These are phyloP conservation scores for Phytopythium boreale DNA, from an alignment of 352 stramenopile genomes.

Conservation along the genomic window DNA sequence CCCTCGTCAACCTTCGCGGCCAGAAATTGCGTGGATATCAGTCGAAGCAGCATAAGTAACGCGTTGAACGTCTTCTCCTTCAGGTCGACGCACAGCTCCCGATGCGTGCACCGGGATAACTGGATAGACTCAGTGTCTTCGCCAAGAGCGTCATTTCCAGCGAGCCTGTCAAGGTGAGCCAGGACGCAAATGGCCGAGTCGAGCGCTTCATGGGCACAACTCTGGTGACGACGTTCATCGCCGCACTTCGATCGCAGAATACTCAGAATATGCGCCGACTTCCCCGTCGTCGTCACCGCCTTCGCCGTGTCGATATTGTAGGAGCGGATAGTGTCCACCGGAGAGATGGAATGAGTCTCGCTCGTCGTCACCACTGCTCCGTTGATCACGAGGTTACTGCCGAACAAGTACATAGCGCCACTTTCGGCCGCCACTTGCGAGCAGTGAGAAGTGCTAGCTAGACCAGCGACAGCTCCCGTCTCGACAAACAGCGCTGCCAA, in stretches of 20 bases:
- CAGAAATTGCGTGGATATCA: constrained; percentile 30
- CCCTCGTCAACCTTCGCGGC: constrained; percentile 8
- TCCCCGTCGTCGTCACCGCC: constrained; percentile 49
- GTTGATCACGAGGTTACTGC: constrained; percentile 27
- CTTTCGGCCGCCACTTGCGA: constrained; percentile 13
- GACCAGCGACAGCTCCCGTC: constrained; percentile 44
- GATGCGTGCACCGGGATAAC: constrained; percentile 70
- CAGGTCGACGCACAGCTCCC: constrained; percentile 77
- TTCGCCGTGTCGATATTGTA: constrained; percentile 49
- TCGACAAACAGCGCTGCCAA: constrained; percentile 42
- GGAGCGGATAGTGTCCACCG: constrained; percentile 26
- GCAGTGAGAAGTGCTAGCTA: constrained; percentile 33
- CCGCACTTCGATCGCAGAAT: constrained; percentile 45
- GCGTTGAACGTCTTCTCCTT: constrained; percentile 70
- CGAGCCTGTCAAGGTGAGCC: constrained; percentile 74
- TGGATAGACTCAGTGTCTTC: constrained; percentile 80
- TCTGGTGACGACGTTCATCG: constrained; percentile 22
- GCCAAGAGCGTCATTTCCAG: constrained; percentile 65
- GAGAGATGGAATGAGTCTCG: constrained; percentile 31
- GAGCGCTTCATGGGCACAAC: constrained; percentile 43
- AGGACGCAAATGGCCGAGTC: constrained; percentile 76
- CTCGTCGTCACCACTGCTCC: constrained; percentile 18
- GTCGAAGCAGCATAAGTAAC: constrained; percentile 49
- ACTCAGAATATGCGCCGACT: constrained; percentile 48
- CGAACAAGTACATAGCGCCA: constrained; percentile 44